A percentile compares a stretch with the other conserved stretches of the same genome.
phyloP scores from a whole-genome alignment of 306 rosid species.

The Dalbergia oliveri region DNA sequence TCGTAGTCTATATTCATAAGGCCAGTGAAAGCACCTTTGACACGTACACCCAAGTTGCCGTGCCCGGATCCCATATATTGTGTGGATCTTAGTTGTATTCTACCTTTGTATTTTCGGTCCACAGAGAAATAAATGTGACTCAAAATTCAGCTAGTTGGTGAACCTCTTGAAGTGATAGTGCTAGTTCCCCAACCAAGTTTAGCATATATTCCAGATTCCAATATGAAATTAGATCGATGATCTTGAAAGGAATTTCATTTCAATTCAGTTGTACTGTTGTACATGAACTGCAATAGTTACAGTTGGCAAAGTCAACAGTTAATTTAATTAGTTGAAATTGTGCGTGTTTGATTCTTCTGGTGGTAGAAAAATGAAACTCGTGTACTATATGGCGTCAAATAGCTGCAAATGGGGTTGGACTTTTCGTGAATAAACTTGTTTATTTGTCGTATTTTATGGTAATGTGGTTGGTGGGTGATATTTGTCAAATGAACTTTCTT shows the following conservation, averaged over 20 bases:
- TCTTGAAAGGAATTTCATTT: background rate
- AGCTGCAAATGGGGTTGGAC: constrained; percentile 35
- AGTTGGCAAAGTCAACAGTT: constrained; percentile 25
- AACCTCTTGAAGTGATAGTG: constrained; percentile 33
- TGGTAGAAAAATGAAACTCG: constrained; percentile 23
- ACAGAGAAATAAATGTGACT: constrained; percentile 40
- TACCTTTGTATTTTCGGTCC: constrained; percentile 13
- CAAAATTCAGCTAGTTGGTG: constrained; percentile 48
- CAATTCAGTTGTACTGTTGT: background rate
- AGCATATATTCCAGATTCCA: background rate
- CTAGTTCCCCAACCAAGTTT: constrained; percentile 33
- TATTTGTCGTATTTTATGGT: constrained; percentile 4
- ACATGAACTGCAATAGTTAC: background rate
- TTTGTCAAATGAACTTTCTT: constrained; percentile 47
- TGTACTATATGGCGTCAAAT: constrained; percentile 39
- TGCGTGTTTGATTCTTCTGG: background rate
- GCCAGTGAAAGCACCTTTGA: background rate
- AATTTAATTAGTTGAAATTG: constrained; percentile 44
- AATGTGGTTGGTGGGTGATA: constrained; percentile 51
- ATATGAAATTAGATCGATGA: background rate
- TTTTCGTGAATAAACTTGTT: background rate
- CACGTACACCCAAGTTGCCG: constrained; percentile 23
- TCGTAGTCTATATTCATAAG: background rate
- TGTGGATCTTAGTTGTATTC: background rate
- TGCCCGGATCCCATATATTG: background rate